A percentile compares a stretch with the other conserved stretches of the same genome.
phyloP scores from a whole-genome alignment of 116 monocot genomes.

The Trichopus zeylanicus region DNA sequence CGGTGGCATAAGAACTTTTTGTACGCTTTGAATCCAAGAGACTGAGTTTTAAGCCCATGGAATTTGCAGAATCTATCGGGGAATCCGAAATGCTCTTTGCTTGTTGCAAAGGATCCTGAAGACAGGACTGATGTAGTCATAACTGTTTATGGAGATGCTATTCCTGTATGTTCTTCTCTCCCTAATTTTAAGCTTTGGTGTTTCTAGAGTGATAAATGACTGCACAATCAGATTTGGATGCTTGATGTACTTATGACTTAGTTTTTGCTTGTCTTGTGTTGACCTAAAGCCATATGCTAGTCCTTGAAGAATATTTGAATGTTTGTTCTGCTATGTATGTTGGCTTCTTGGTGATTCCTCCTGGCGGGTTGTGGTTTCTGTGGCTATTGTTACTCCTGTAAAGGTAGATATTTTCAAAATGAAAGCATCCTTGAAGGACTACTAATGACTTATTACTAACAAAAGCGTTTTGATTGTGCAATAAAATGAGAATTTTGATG shows the following conservation, averaged over 20 bases:
- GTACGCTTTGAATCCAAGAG: not conserved
- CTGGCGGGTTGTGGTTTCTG: too few relatives aligned
- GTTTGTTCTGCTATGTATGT: not conserved
- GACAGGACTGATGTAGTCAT: slow-evolving; percentile 82
- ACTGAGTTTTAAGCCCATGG: not conserved
- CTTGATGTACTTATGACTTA: not conserved
- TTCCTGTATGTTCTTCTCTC: slow-evolving; percentile 24
- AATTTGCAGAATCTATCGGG: slow-evolving; percentile 62
- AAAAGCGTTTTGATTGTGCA: too few relatives aligned
- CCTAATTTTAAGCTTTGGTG: not conserved
- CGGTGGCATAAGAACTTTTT: not conserved
- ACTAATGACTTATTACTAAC: too few relatives aligned
- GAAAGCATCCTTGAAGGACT: too few relatives aligned
- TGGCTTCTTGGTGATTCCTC: not conserved
- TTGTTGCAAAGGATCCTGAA: slow-evolving; percentile 85
- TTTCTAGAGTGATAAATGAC: not conserved
- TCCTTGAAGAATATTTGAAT: not conserved
- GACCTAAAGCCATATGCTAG: not conserved
- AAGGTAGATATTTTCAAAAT: too few relatives aligned
- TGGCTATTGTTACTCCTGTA: too few relatives aligned
- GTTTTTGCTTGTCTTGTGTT: not conserved
- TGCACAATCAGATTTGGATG: not conserved
- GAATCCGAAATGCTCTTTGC: slow-evolving; percentile 86
- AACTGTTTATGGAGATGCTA: slow-evolving; percentile 80
- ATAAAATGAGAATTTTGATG: too few relatives aligned